Conservation (phyloP, 2,329 filamentous ascomycete species). For the Pseudocercospora cruenta region DNA sequence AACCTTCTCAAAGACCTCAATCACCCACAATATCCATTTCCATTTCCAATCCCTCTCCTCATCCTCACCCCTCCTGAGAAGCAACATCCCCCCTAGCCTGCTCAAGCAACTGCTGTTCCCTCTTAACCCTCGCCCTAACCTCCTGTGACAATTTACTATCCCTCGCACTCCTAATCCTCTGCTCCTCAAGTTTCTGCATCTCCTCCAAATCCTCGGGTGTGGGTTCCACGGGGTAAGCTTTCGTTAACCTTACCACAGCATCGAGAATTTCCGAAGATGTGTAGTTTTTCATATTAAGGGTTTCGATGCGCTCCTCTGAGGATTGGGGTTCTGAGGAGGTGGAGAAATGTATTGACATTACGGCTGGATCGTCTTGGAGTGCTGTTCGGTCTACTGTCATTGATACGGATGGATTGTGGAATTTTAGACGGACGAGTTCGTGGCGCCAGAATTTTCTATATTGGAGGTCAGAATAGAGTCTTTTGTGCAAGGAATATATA, state of each 20-base stretch:
- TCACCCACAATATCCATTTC: neutral
- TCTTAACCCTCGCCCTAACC: constrained; percentile 61
- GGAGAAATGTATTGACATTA: constrained; percentile 67
- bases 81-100: constrained; percentile 56
- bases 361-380: constrained; percentile 60
- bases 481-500: constrained; percentile 10
- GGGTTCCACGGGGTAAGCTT: constrained; percentile 60
- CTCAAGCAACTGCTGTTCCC: constrained; percentile 63
- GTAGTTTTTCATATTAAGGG: constrained; percentile 63
- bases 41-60: neutral
- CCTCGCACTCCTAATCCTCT: constrained; percentile 53
- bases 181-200: constrained; percentile 61
- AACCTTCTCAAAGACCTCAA: neutral
- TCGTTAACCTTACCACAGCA: constrained; percentile 65
- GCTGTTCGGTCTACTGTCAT: constrained; percentile 77
- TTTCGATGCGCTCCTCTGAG: too few species aligned
- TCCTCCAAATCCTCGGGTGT: constrained; percentile 63
- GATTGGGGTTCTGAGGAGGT: constrained; percentile 32
- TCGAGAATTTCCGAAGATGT: constrained; percentile 65
- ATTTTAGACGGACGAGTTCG: constrained; percentile 85
- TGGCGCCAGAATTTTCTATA: constrained; percentile 84
- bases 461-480: constrained; percentile 30
- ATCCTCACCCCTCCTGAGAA: constrained; percentile 20
- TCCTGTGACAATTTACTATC: constrained; percentile 61
- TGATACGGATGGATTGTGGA: constrained; percentile 82